Percentiles rank a stretch among this genome's conserved stretches.
phyloP scores from a whole-genome alignment of 2,329 filamentous ascomycete species.

The Penicillium sp. region DNA sequence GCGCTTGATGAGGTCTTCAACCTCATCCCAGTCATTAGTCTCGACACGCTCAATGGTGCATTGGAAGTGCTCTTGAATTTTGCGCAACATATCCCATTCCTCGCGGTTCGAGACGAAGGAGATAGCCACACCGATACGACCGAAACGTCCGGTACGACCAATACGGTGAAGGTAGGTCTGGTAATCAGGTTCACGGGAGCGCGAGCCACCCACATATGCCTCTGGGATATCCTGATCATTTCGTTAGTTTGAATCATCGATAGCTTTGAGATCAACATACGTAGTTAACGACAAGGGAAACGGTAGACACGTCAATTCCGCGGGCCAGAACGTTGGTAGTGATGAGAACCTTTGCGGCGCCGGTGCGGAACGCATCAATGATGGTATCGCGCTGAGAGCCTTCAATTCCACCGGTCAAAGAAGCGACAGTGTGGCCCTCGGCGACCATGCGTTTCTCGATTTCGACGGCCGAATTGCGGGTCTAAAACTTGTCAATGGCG shows the following conservation, averaged over 20 bases:
- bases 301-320: slow-evolving; percentile 87
- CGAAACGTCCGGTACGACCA: slow-evolving; percentile 93
- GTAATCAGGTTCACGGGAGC: slow-evolving; percentile 67
- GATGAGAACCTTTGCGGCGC: slow-evolving; percentile 91
- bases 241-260: slow-evolving; percentile 6
- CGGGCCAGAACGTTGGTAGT: slow-evolving; percentile 95
- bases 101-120: slow-evolving; percentile 86
- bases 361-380: slow-evolving; percentile 80
- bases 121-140: slow-evolving; percentile 92
- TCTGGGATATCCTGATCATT: slow-evolving; percentile 63
- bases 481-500: slow-evolving; percentile 52
- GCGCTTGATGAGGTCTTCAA: slow-evolving; percentile 76
- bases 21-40: slow-evolving; percentile 84
- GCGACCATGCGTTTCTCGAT: slow-evolving; percentile 82
- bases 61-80: slow-evolving; percentile 77
- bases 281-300: slow-evolving; percentile 99
- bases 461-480: slow-evolving; percentile 76
- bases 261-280: slow-evolving; percentile 38
- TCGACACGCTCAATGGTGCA: slow-evolving; percentile 79
- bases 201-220: slow-evolving; percentile 48
- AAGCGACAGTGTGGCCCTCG: slow-evolving; percentile 89
- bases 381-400: slow-evolving; percentile 78
- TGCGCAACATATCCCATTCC: slow-evolving; percentile 74
- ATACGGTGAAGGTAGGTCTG: slow-evolving; percentile 99
- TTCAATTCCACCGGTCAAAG: slow-evolving; percentile 84